Evolutionary conservation across 768 basidiomycete genomes (phyloP).

Genomic region (Mycena capillaripes): DNA sequence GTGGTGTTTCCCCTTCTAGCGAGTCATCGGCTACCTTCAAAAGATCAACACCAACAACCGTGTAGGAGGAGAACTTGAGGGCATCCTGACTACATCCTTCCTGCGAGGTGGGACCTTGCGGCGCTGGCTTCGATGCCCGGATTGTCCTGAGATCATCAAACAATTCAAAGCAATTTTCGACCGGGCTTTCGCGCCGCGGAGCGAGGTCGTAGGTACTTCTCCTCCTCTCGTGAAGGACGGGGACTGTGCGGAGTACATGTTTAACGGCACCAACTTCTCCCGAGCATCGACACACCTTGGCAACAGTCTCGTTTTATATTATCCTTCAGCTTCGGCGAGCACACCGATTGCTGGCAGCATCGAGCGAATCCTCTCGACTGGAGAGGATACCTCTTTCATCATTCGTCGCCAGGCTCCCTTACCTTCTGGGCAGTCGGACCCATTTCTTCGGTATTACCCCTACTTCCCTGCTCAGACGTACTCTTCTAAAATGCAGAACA

Average conservation of each 20-base stretch:
- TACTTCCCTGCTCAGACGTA: slow-evolving; percentile 32
- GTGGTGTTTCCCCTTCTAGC: slow-evolving; percentile 58
- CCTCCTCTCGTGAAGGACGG: slow-evolving; percentile 21
- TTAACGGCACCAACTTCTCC: slow-evolving; percentile 23
- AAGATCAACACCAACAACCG: slow-evolving; percentile 47
- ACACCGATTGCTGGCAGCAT: slow-evolving; percentile 29
- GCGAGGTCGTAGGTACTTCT: slow-evolving; percentile 23
- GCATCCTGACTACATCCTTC: slow-evolving; percentile 27
- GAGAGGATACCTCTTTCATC: slow-evolving; percentile 17
- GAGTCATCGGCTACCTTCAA: slow-evolving; percentile 53
- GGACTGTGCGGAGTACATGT: slow-evolving; percentile 28
- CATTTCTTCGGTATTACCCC: slow-evolving; percentile 29
- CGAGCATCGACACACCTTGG: slow-evolving; percentile 31
- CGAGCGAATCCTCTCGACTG: slow-evolving; percentile 12
- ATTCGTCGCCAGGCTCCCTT: slow-evolving; percentile 27
- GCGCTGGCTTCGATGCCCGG: slow-evolving; percentile 25
- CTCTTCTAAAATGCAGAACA: slow-evolving; percentile 29
- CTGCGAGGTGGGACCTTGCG: slow-evolving; percentile 24
- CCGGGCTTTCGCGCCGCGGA: slow-evolving; percentile 17
- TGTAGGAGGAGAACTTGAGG: slow-evolving; percentile 40
- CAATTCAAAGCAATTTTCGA: slow-evolving; percentile 33
- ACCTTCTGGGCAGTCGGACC: slow-evolving; percentile 18
- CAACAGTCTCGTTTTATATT: slow-evolving; percentile 33
- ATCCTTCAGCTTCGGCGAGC: slow-evolving; percentile 27
- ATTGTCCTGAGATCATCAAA: slow-evolving; percentile 32